Evolutionary conservation across 257 asterid genomes (phyloP), one percentile per base, ranked within the genome.

Genomic region (Handroanthus guayacan): DNA sequence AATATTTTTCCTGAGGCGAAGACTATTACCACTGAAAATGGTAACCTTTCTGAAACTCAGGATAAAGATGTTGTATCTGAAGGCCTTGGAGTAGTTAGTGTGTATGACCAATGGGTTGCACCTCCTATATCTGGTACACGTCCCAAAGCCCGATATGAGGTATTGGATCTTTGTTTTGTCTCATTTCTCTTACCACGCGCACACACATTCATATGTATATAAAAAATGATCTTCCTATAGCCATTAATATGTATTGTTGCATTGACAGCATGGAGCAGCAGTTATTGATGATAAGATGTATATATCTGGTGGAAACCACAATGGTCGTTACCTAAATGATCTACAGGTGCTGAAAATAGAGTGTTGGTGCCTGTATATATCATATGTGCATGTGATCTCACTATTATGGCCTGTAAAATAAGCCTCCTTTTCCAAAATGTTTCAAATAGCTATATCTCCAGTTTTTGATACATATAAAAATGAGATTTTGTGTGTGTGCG

Each of bases 261-360:
- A 65, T 80, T 75, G 68, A 50, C 92, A 94, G 99, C 99, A 94
- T 79, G 99, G 96, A 73, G 96, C 97, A 81, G 96, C 97, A 17
- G 88, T 90, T 76, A 85, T 88, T 74, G 93, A 89, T 74, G 97
- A 92, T 77, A 92, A 90, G 82, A 94, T 94, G 97, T 94, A 94
- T 84, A 72, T 89, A 82, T 94, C 89, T 84, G 98, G 98, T 37
- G 98, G 98, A 81, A 94, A 92, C 84, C 89, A 92, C 87, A 94
- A 92, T 76, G 98, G 98, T 58, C 98, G 97, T 67, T 94, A 94
- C 84, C 83, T 94, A 51, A 90, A 87, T 83, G 99, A 94, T 88
- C 97, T 92, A 82, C 99, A 92, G 99, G 99, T 94, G 75, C 83
- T 84, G 70, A 52, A 78, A 71, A 37, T 83, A 61, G 41, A 55